These are phyloP conservation scores for Chenopodium formosanum DNA, from an alignment of 148 eudicot species.

Conservation along the genomic window DNA sequence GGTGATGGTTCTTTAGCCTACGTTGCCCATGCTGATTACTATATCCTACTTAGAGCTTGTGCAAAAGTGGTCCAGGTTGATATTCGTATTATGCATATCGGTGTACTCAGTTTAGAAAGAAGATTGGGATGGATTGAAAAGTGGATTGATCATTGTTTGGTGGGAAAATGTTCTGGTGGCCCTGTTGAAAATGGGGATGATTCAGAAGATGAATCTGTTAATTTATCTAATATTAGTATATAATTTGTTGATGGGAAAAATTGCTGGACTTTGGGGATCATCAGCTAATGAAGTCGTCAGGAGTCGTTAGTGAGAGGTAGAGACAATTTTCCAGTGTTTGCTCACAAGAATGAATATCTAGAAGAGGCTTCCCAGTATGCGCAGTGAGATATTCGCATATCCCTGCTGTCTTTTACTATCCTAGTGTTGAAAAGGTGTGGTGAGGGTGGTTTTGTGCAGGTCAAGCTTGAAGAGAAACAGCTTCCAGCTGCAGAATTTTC, in stretches of 20 bases:
- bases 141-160: slow-evolving; percentile 47
- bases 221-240: not conserved
- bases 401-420: not conserved
- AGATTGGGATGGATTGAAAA: slow-evolving; percentile 71
- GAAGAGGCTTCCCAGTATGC: not conserved
- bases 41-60: slow-evolving; percentile 74
- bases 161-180: slow-evolving; percentile 18
- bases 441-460: not conserved
- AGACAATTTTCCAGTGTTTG: no score
- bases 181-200: slow-evolving; percentile 20
- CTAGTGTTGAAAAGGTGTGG: not conserved
- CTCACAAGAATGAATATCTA: not conserved
- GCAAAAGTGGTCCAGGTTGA: slow-evolving; percentile 69
- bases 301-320: not conserved
- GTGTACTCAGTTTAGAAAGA: slow-evolving; percentile 66
- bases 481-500: not conserved
- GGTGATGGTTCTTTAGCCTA: slow-evolving; percentile 50
- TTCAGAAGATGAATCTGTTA: slow-evolving; percentile 6
- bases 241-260: not conserved
- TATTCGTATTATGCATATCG: slow-evolving; percentile 62
- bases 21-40: slow-evolving; percentile 82
- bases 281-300: not conserved
- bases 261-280: not conserved
- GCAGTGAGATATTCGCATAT: not conserved
- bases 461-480: not conserved